A percentile compares a stretch with the other conserved stretches of the same genome.
phyloP scores from a whole-genome alignment of 306 rosid genomes.

The Quercus ilex region DNA sequence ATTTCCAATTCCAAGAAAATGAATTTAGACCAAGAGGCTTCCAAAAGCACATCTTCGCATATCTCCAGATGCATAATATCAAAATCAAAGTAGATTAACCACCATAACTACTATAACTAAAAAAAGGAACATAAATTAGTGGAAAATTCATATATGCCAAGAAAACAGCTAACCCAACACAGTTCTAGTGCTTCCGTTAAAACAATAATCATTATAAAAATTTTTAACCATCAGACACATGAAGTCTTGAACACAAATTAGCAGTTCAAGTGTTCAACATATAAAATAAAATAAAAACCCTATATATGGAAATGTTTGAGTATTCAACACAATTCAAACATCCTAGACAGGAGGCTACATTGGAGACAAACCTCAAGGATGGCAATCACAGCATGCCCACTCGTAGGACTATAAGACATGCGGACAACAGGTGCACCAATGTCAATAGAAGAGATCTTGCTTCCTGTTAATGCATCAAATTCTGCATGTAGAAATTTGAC shows the following conservation, averaged over 20 bases:
- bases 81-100: background rate
- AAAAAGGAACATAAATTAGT: background rate
- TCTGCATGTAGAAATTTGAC: slow-evolving; percentile 42
- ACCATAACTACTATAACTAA: background rate
- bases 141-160: background rate
- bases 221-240: background rate
- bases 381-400: slow-evolving; percentile 85
- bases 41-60: background rate
- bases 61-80: background rate
- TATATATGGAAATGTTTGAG: background rate
- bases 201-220: background rate
- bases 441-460: slow-evolving; percentile 84
- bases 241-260: background rate
- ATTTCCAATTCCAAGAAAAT: background rate
- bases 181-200: background rate
- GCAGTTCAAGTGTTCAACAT: background rate
- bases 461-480: slow-evolving; percentile 90
- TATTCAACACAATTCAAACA: background rate
- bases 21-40: background rate
- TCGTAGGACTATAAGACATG: slow-evolving; percentile 87
- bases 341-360: slow-evolving; percentile 13
- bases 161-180: background rate
- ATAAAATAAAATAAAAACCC: background rate
- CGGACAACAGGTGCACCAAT: slow-evolving; percentile 91
- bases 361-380: slow-evolving; percentile 67